Percentiles rank a stretch among this genome's conserved stretches.
phyloP scores from a whole-genome alignment of 106 monocot species.

The Xerophyta viscosa region DNA sequence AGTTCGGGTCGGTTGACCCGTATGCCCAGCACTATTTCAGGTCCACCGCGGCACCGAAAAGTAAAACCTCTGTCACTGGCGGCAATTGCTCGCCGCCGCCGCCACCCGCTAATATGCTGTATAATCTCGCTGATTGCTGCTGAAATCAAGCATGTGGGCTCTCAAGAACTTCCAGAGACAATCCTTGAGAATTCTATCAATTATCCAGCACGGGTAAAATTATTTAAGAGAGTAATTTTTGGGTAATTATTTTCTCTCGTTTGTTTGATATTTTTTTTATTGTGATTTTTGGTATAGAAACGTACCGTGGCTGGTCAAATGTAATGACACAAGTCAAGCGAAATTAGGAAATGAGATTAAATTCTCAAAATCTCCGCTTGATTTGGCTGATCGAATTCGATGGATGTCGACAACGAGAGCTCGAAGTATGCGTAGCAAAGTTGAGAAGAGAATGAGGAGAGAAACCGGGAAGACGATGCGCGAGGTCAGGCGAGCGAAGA shows the following conservation, averaged over 20 bases:
- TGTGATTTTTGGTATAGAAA: slow-evolving; percentile 8
- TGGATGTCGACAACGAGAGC: slow-evolving; percentile 61
- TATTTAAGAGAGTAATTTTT: background rate
- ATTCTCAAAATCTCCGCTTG: background rate
- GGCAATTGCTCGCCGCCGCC: too few relatives aligned
- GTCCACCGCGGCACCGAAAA: too few relatives aligned
- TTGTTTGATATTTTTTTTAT: background rate
- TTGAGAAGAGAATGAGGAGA: slow-evolving; percentile 87
- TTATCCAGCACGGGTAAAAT: slow-evolving; percentile 23
- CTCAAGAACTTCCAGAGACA: slow-evolving; percentile 25
- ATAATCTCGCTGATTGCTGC: background rate
- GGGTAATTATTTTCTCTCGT: background rate
- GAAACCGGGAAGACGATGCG: slow-evolving; percentile 86
- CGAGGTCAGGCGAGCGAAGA: slow-evolving; percentile 84
- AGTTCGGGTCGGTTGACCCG: too few relatives aligned
- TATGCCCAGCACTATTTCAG: too few relatives aligned
- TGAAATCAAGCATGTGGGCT: slow-evolving; percentile 39
- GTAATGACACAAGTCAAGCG: background rate
- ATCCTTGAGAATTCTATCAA: slow-evolving; percentile 18
- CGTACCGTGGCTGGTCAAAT: slow-evolving; percentile 3
- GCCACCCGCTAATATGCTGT: too few relatives aligned
- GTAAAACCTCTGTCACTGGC: too few relatives aligned
- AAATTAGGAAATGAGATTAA: background rate
- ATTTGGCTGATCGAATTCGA: slow-evolving; percentile 17
- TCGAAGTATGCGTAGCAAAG: slow-evolving; percentile 84